A percentile compares a stretch with the other conserved stretches of the same genome.
Evolutionary conservation across 768 basidiomycete genomes (phyloP).

Genomic region (Boletus sp.): DNA sequence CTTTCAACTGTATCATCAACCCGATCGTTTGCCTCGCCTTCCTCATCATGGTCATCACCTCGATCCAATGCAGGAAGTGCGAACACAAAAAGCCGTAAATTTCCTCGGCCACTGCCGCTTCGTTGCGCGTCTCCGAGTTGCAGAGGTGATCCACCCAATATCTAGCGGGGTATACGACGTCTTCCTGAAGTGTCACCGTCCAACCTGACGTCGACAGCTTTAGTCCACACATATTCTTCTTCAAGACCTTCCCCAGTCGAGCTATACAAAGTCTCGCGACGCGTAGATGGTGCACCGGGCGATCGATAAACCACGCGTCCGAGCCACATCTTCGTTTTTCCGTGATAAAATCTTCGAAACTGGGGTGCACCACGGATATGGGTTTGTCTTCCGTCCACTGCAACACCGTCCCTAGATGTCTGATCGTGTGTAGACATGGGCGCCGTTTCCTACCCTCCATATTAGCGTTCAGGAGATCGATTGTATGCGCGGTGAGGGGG

Average conservation of each 20-base stretch:
- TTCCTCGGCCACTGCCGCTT: constrained; percentile 9
- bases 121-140: constrained; percentile 1
- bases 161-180: constrained; percentile 22
- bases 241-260: constrained; percentile 12
- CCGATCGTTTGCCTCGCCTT: constrained; percentile 33
- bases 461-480: constrained; percentile 27
- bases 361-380: constrained; percentile 33
- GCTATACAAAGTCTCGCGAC: constrained; percentile 26
- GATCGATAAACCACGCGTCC: constrained; percentile 31
- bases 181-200: constrained; percentile 21
- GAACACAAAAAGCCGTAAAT: constrained; percentile 18
- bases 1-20: constrained; percentile 23
- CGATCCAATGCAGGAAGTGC: constrained; percentile 35
- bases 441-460: constrained; percentile 12
- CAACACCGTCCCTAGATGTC: constrained; percentile 24
- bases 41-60: constrained; percentile 29
- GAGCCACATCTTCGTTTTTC: constrained; percentile 27
- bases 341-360: constrained; percentile 34
- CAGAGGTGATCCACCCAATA: constrained; percentile 33
- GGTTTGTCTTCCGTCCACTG: constrained; percentile 27
- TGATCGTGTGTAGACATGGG: constrained; percentile 30
- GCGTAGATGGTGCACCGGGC: constrained; percentile 15
- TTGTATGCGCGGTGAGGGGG: constrained; percentile 23
- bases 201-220: constrained; percentile 18
- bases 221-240: constrained; percentile 26